Evolutionary conservation across 495 filamentous ascomycete species (phyloP).

Genomic region (Copromyces sp.): DNA sequence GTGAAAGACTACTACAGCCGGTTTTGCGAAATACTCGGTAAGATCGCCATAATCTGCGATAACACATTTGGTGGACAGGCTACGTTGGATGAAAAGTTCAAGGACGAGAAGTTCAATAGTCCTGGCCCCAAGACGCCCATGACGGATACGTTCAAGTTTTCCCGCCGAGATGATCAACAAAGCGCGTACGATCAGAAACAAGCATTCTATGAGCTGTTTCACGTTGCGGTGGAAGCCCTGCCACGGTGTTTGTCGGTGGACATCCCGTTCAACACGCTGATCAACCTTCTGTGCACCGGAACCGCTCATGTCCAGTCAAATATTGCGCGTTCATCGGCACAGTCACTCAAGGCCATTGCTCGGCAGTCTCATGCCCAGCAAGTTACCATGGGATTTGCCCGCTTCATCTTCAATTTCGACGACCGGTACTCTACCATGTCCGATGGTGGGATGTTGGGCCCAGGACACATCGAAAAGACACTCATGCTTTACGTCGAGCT

Average conservation of each 20-base stretch:
- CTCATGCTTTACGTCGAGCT: slow-evolving; percentile 87
- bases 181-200: slow-evolving; percentile 74
- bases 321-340: slow-evolving; percentile 83
- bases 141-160: slow-evolving; percentile 85
- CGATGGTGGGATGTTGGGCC: slow-evolving; percentile 92
- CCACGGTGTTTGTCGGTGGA: slow-evolving; percentile 85
- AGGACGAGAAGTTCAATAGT: slow-evolving; percentile 66
- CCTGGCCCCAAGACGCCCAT: slow-evolving; percentile 87
- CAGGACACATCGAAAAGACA: slow-evolving; percentile 91
- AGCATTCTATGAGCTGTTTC: slow-evolving; percentile 89
- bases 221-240: slow-evolving; percentile 90
- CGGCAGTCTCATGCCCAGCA: slow-evolving; percentile 87
- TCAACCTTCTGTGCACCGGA: slow-evolving; percentile 92
- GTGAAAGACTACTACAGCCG: slow-evolving; percentile 73
- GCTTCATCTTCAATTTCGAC: slow-evolving; percentile 98
- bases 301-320: slow-evolving; percentile 91
- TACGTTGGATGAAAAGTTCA: slow-evolving; percentile 87
- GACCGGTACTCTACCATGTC: slow-evolving; percentile 95
- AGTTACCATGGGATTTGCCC: slow-evolving; percentile 90
- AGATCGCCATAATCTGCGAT: slow-evolving; percentile 92
- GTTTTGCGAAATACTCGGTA: slow-evolving; percentile 91
- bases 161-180: slow-evolving; percentile 64
- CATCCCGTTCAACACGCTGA: slow-evolving; percentile 85
- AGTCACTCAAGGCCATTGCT: slow-evolving; percentile 91
- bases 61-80: slow-evolving; percentile 95